Conservation (phyloP, 2,329 filamentous ascomycete genomes). For the Taxawa tesnikishii region DNA sequence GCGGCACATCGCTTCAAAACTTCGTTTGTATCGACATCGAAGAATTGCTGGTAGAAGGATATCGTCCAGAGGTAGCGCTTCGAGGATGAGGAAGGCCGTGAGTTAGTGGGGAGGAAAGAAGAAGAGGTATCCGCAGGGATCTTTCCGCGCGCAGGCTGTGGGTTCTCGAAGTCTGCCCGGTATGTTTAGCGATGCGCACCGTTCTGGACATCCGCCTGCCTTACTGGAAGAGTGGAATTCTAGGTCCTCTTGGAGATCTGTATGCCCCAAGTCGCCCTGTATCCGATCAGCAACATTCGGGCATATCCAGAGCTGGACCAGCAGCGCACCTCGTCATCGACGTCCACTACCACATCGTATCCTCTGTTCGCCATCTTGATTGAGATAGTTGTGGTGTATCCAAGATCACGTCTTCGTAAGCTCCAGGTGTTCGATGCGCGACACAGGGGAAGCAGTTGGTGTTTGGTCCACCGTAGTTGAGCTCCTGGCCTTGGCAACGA, state of each 20-base stretch:
- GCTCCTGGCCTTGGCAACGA: no score
- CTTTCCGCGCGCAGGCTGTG: conserved; percentile 38
- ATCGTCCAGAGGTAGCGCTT: conserved; percentile 91
- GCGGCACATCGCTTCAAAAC: conserved; percentile 79
- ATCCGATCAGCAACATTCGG: not conserved
- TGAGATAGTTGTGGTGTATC: no score
- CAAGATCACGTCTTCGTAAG: no score
- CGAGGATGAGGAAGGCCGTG: conserved; percentile 13
- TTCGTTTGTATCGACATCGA: conserved; percentile 90
- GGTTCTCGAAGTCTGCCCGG: conserved; percentile 50
- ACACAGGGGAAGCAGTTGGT: no score
- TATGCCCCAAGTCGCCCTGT: conserved; percentile 93
- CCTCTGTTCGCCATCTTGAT: conserved; percentile 57
- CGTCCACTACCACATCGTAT: conserved; percentile 96
- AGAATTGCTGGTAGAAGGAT: conserved; percentile 93
- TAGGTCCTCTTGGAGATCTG: conserved; percentile 89
- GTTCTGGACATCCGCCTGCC: conserved; percentile 8
- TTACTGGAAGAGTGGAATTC: conserved; percentile 89
- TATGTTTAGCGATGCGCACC: not conserved
- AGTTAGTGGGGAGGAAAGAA: conserved; percentile 24
- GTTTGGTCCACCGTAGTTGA: no score
- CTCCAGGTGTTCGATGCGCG: no score
- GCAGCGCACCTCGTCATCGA: conserved; percentile 88
- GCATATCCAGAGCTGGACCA: conserved; percentile 1
- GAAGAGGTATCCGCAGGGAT: conserved; percentile 28